Conservation (phyloP, 2,329 filamentous ascomycete genomes). For the Graphiopsis chlorocephala region DNA sequence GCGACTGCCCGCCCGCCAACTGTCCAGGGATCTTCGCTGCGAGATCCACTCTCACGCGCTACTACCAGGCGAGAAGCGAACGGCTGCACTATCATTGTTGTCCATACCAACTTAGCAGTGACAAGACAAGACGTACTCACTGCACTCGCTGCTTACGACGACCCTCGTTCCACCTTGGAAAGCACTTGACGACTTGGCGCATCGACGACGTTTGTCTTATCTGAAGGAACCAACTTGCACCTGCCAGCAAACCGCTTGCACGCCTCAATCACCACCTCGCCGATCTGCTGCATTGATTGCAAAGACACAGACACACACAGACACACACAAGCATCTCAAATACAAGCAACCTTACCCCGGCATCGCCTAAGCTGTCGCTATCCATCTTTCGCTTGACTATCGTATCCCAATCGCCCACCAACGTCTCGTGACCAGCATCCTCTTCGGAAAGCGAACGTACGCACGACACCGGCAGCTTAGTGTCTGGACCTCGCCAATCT, state of each 20-base stretch:
- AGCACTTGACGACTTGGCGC: background rate
- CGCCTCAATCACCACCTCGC: background rate
- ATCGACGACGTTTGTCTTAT: background rate
- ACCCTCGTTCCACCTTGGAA: background rate
- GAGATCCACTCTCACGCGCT: background rate
- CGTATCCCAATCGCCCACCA: background rate
- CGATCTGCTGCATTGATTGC: background rate
- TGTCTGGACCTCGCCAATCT: background rate
- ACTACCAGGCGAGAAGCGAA: background rate
- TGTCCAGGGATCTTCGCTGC: background rate
- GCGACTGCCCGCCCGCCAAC: background rate
- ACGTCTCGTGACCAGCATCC: background rate
- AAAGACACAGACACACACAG: background rate
- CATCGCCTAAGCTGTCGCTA: slow-evolving; percentile 4
- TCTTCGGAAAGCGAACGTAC: background rate
- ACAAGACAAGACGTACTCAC: background rate
- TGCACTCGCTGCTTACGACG: background rate
- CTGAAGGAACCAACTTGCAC: background rate
- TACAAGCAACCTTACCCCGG: background rate
- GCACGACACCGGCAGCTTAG: background rate
- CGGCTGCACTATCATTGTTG: background rate
- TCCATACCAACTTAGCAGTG: background rate
- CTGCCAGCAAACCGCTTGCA: background rate
- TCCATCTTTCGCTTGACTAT: background rate
- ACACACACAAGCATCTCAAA: background rate